Percentiles rank a stretch among this genome's conserved stretches.
Evolutionary conservation across 176 grass and related monocot genomes (phyloP).

Genomic region (Avena sativa): DNA sequence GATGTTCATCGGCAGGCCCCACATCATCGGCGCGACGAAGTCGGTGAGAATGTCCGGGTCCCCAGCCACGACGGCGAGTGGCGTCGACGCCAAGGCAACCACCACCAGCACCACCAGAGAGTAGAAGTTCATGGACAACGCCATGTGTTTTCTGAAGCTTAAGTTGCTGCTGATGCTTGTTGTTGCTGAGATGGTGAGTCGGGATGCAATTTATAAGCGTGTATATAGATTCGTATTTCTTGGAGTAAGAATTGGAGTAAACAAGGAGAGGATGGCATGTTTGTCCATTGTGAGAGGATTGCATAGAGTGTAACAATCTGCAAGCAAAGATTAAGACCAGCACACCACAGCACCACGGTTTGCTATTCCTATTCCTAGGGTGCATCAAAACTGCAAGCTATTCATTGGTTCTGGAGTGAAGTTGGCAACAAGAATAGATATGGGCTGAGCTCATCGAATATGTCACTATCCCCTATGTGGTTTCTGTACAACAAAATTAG

Average conservation of each 20-base stretch:
- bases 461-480: not conserved
- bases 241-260: not conserved
- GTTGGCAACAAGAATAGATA: not conserved
- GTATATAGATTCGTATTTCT: not conserved
- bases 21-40: not conserved
- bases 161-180: not conserved
- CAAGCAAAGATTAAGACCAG: not conserved
- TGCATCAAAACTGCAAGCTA: not conserved
- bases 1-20: not conserved
- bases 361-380: not conserved
- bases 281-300: not conserved
- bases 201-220: not conserved
- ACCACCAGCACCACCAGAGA: not conserved
- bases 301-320: not conserved
- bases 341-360: not conserved
- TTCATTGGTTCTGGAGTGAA: not conserved
- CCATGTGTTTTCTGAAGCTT: not conserved
- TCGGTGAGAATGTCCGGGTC: slow-evolving; percentile 53
- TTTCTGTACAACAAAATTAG: not conserved
- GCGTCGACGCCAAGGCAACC: slow-evolving; percentile 4
- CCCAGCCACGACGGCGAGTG: not conserved
- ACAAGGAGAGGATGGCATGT: not conserved
- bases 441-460: not conserved
- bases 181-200: not conserved
- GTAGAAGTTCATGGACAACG: not conserved